Percentiles rank a stretch among this genome's conserved stretches.
phyloP scores from a whole-genome alignment of 306 rosid genomes.

The Acacia acuminata region DNA sequence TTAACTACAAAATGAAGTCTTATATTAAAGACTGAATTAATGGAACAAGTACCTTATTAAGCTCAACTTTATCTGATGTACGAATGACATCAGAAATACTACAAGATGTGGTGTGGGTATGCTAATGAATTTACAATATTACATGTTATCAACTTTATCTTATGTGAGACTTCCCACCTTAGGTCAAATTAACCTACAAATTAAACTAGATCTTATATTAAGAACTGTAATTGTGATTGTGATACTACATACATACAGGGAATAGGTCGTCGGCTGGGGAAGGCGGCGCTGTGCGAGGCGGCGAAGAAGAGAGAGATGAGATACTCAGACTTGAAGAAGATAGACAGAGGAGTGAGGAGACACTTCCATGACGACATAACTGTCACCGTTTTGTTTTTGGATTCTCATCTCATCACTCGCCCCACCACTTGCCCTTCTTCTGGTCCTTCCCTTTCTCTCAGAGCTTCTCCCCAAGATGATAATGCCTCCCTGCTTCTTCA shows the following conservation, averaged over 20 bases:
- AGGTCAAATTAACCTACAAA: too few relatives aligned
- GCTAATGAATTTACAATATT: too few relatives aligned
- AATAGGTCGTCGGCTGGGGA: constrained; percentile 71
- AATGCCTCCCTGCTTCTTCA: background rate
- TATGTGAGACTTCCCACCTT: too few relatives aligned
- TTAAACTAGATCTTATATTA: too few relatives aligned
- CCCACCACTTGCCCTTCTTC: constrained; percentile 49
- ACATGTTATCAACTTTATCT: too few relatives aligned
- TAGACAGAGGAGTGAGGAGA: constrained; percentile 92
- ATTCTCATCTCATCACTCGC: constrained; percentile 56
- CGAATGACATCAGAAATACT: too few relatives aligned
- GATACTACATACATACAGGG: constrained; percentile 51
- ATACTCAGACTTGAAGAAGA: constrained; percentile 87
- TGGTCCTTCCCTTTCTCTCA: constrained; percentile 57
- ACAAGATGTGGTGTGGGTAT: too few relatives aligned
- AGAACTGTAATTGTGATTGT: too few relatives aligned
- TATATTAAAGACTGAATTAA: too few relatives aligned
- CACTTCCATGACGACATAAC: constrained; percentile 98
- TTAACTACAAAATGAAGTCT: too few relatives aligned
- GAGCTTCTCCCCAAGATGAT: background rate
- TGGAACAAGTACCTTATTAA: too few relatives aligned
- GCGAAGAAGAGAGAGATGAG: constrained; percentile 99
- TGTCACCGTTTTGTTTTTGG: constrained; percentile 82
- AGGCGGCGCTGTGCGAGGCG: constrained; percentile 79
- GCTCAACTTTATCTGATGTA: too few relatives aligned